Evolutionary conservation across 2,329 filamentous ascomycete species (phyloP), one percentile per base, ranked within the genome.

Genomic region (Talaromyces rugulosus): DNA sequence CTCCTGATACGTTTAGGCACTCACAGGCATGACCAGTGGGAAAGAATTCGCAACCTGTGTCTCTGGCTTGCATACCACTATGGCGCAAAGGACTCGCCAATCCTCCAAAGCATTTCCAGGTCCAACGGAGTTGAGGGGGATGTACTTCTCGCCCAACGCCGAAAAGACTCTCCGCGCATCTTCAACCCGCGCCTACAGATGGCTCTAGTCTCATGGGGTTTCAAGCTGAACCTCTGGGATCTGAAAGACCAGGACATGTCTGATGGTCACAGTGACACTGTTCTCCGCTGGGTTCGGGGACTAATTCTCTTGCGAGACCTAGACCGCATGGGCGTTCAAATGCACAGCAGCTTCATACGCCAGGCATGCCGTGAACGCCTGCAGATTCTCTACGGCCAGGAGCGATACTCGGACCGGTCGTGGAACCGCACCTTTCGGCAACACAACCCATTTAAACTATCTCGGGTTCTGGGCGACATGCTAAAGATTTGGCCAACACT

Each of bases 1-100:
- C 75, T 87, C 9, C 68, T 89, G 50, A 83, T 83, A 53, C 81
- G 86, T 31, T 80, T 85, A 53, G 87, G 86, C 4, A 87, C 86
- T 83, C 70, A 75, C 8, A 76, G 81, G 7, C 77, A 79, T n/a
- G 80, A 85, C 67, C 77, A 80, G 16, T 80, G 85, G 68, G 69
- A 79, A 14, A 81, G 84, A 34, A 73, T 88, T 6, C 77, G 79
- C 62, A 78, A 78, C 27, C 74, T 87, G 30, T 76, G 81, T 12
- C 66, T 82, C 51, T 83, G 80, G 83, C 77, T 89, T 3, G 76
- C 78, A 6, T 68, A 68, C 9, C 74, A 74, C 60, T 82, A 83
- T 59, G 67, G 66, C 23, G 61, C 59, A 28, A 61, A 40, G 23
- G 59, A 58, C 12, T 56, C 64, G 18, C 60, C 30, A n/a, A 50